Conservation (phyloP, 139 green algal species). For the Chlorella sorokiniana region DNA sequence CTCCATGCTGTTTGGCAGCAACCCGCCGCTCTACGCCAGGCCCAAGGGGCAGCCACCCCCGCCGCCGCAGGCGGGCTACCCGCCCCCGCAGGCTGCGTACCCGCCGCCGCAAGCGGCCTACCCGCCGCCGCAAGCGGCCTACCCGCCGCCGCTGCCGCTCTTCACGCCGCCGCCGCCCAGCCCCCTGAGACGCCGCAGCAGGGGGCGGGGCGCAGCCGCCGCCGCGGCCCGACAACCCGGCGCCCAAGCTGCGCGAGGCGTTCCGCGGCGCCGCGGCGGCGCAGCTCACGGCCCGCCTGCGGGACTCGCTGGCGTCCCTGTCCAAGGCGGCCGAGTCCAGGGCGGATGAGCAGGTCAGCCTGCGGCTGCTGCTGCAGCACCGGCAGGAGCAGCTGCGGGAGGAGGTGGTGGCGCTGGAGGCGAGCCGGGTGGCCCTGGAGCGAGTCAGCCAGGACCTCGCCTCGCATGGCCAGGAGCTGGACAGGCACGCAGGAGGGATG, state of each 20-base stretch:
- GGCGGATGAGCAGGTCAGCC: conserved; percentile 53
- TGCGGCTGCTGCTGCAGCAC: conserved; percentile 54
- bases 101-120: background rate
- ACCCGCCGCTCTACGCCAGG: conserved; percentile 86
- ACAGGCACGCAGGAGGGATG: background rate
- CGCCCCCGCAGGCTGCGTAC: background rate
- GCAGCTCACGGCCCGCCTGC: conserved; percentile 46
- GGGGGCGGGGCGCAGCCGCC: background rate
- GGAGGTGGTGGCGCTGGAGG: conserved; percentile 40
- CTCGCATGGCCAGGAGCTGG: conserved; percentile 54
- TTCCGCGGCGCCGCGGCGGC: conserved; percentile 46
- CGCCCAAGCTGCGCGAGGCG: conserved; percentile 25
- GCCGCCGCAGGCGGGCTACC: background rate
- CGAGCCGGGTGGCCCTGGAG: conserved; percentile 75
- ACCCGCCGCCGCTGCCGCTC: background rate
- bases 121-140: background rate
- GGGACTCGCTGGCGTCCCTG: conserved; percentile 40
- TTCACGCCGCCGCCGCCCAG: background rate
- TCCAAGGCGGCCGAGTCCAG: conserved; percentile 43
- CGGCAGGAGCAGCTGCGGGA: conserved; percentile 49
- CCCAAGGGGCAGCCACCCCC: conserved; percentile 35
- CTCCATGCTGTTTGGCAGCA: conserved; percentile 78
- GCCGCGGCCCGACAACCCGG: conserved; percentile 36
- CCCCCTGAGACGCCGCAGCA: no score
- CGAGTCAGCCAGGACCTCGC: conserved; percentile 62